Evolutionary conservation across 768 basidiomycete species (phyloP), one percentile per base, ranked within the genome.

Genomic region (Mycena maculata): DNA sequence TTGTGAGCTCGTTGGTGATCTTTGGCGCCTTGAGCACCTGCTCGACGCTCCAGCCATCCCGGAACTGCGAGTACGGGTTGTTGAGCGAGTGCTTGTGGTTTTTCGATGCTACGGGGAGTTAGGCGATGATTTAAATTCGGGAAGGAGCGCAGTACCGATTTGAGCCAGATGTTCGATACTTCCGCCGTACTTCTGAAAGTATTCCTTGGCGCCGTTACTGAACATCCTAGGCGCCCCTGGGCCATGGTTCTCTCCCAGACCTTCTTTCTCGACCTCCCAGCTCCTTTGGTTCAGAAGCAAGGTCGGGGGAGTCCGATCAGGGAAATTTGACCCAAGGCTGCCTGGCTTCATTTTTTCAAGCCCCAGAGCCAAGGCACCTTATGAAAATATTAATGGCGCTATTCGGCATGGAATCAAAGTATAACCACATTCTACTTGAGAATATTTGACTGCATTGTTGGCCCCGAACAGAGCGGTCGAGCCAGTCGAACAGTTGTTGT

Each of bases 51-150:
- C 92, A 93, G 6, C 91, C 91, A 71, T 90, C 85, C 7, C 89
- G 86, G 77, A 96, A 96, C 75, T 96, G 94, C 0, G 92, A 90
- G 71, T 95, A 96, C 0, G 93, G 93, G 71, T 96, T 95, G 61
- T 91, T 91, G 61, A 90, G 74, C 0, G 92, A 92, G 75, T 95
- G 93, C 63, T 84, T 87, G 75, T 95, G 93, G 71, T 93, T 94
- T 83, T 96, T 95, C 23, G 91, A 87, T 30, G 92, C 92, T 92
- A 63, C 2, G 33, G 12, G 58, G 11, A 30, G 22, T 47, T 60
- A 54, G 60, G 44, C 28, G 23, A 20, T 42, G 44, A 33, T 20
- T 20, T 18, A 58, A 23, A 16, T 42, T n/a, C n/a, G 4, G 12
- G 10, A 50, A 58, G 27, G 25, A 36, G 10, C 16, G 25, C 36